Base-by-base conservation (phyloP, 495 filamentous ascomycete genomes). In the Xylaria telfairii region DNA sequence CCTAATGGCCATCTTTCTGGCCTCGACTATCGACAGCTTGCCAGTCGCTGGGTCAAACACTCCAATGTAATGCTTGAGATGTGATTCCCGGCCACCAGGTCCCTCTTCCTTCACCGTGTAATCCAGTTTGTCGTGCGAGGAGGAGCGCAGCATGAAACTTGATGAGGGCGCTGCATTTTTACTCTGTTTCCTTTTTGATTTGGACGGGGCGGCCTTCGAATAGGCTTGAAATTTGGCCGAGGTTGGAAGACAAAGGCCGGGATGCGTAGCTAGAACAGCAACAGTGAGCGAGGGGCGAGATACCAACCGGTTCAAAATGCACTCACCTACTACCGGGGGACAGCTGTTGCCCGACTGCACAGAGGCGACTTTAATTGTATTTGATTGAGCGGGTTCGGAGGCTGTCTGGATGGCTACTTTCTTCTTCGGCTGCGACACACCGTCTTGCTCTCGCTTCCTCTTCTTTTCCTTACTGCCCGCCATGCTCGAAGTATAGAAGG, bases 41-140 rank as follows among this genome's bases (percentile, higher is more conserved):
- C 90, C 90, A 7, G 86, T 90, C 53, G 85, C 82, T 0, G 93
- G 92, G 75, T 99, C 93, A 72, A 90, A 93, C 56, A 98, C 85
- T 37, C 92, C 96, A 70, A 97, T 80, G 80, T 96, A 99, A 80
- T 98, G 92, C 74, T 92, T 92, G 68, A 96, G 79, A 53, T 90
- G 81, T 12, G 87, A 84, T 67, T 94, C 89, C 17, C 87, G 80
- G 19, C 67, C 67, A 10, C 67, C 67, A 1, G 88, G 87, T 17
- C 87, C 83, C 67, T 92, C 89, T 83, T 97, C 93, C 26, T 88
- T 87, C 37, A 89, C 95, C 21, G 87, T 87, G 77, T 95, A 97
- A 80, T 98, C 93, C 69, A 99, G 80, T 68, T 88, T 91, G 51
- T 85, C 84, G 74, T 97, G 92, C 6, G 88, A 85, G 39, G 91